phyloP scores from a whole-genome alignment of 176 grass and related monocot species.

The Tillandsia fasciculata region DNA sequence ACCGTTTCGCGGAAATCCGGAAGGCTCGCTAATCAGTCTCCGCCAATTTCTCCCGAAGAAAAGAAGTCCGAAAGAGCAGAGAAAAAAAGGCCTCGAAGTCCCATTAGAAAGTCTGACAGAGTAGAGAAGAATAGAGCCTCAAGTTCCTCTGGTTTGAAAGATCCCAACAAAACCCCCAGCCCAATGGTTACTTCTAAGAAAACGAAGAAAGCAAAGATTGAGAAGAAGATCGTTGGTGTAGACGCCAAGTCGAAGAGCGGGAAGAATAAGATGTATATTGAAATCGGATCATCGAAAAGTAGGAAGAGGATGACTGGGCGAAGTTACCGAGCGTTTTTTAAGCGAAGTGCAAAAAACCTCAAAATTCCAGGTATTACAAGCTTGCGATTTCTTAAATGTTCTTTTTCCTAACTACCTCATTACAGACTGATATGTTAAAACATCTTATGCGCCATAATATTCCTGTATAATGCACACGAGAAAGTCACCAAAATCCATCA shows the following conservation, averaged over 20 bases:
- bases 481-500: no score
- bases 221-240: conserved; percentile 21
- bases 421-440: no score
- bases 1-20: conserved; percentile 15
- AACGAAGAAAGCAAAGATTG: background rate
- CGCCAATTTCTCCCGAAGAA: conserved; percentile 1
- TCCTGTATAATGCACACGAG: no score
- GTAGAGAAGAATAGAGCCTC: conserved; percentile 12
- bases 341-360: background rate
- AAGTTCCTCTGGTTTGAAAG: conserved; percentile 13
- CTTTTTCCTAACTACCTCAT: background rate
- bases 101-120: conserved; percentile 17
- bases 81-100: background rate
- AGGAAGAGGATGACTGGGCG: conserved; percentile 25
- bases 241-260: background rate
- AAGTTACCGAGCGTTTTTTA: conserved; percentile 25
- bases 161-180: conserved; percentile 16
- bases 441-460: no score
- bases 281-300: conserved; percentile 18
- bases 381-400: background rate
- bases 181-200: background rate
- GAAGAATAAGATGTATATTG: background rate
- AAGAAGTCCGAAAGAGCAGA: conserved; percentile 16
- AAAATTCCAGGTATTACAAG: conserved; percentile 23
- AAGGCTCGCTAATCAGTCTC: conserved; percentile 2